Conservation (phyloP, 495 filamentous ascomycete genomes). For the Aspergillus asperescens region DNA sequence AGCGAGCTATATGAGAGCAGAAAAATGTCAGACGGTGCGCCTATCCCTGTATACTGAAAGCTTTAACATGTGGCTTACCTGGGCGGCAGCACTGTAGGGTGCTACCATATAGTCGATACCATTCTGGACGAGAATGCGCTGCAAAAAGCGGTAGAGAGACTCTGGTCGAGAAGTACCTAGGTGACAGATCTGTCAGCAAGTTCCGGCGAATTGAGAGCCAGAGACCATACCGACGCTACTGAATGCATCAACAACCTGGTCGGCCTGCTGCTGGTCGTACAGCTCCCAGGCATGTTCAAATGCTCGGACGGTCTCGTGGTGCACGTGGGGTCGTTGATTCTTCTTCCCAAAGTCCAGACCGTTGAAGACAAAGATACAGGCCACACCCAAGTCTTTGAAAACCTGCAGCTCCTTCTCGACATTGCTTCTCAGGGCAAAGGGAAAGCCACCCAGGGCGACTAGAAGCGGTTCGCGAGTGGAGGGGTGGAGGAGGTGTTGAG, state of each 20-base stretch:
- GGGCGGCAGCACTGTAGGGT: conserved; percentile 83
- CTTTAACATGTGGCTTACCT: conserved; percentile 53
- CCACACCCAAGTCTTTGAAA: conserved; percentile 59
- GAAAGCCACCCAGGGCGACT: conserved; percentile 82
- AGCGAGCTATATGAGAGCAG: conserved; percentile 54
- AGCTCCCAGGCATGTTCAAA: conserved; percentile 71
- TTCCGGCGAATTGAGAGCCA: background rate
- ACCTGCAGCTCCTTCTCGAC: conserved; percentile 67
- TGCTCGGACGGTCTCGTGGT: conserved; percentile 41
- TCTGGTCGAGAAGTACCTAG: conserved; percentile 52
- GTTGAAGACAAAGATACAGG: conserved; percentile 81
- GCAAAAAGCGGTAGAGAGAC: conserved; percentile 67
- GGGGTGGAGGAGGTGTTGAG: conserved; percentile 61
- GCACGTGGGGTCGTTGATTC: conserved; percentile 52
- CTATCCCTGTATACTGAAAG: background rate
- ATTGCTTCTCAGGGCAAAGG: conserved; percentile 64
- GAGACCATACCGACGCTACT: conserved; percentile 65
- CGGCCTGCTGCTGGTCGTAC: conserved; percentile 74
- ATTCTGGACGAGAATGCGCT: conserved; percentile 62
- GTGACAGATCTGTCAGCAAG: background rate
- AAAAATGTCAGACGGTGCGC: conserved; percentile 8
- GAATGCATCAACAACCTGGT: conserved; percentile 76
- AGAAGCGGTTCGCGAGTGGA: conserved; percentile 78
- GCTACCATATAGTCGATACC: conserved; percentile 77
- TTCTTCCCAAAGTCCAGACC: conserved; percentile 72